Evolutionary conservation across 2,329 filamentous ascomycete genomes (phyloP).

Genomic region (Aspergillus brasiliensis): DNA sequence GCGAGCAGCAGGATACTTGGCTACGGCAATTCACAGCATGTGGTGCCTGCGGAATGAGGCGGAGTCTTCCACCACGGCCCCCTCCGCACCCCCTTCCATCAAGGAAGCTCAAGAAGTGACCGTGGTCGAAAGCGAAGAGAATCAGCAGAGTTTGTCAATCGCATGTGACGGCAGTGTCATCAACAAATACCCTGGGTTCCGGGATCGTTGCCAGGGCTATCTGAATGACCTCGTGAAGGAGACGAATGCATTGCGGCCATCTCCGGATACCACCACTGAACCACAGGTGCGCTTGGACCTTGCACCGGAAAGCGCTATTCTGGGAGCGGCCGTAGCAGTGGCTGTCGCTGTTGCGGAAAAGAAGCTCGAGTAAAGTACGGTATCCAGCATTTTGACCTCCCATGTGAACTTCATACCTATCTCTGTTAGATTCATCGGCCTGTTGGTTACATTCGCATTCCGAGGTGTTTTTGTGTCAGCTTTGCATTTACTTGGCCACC

Average conservation of each 20-base stretch:
- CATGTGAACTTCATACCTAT: not conserved
- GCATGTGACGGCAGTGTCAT: slow-evolving; percentile 57
- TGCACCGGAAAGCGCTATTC: slow-evolving; percentile 48
- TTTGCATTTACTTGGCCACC: not conserved
- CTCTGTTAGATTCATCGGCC: not conserved
- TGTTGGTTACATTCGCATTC: slow-evolving; percentile 18
- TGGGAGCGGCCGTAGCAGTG: slow-evolving; percentile 52
- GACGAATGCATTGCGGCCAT: slow-evolving; percentile 19
- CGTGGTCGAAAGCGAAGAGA: slow-evolving; percentile 34
- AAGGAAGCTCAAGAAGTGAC: slow-evolving; percentile 39
- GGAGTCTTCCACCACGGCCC: slow-evolving; percentile 40
- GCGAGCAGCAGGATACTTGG: slow-evolving; percentile 64
- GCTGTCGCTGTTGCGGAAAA: slow-evolving; percentile 44
- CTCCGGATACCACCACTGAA: slow-evolving; percentile 14
- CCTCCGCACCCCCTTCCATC: slow-evolving; percentile 23
- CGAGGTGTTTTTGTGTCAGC: slow-evolving; percentile 16
- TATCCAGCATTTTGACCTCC: not conserved
- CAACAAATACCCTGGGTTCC: slow-evolving; percentile 54
- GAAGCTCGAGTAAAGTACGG: slow-evolving; percentile 7
- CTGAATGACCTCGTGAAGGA: slow-evolving; percentile 44
- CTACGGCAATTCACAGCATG: slow-evolving; percentile 63
- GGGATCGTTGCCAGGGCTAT: slow-evolving; percentile 46
- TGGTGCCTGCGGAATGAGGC: slow-evolving; percentile 58
- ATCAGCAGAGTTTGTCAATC: slow-evolving; percentile 44
- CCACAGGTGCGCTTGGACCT: slow-evolving; percentile 43